Conservation (phyloP, 495 filamentous ascomycete genomes). For the Alectoria sarmentosa region DNA sequence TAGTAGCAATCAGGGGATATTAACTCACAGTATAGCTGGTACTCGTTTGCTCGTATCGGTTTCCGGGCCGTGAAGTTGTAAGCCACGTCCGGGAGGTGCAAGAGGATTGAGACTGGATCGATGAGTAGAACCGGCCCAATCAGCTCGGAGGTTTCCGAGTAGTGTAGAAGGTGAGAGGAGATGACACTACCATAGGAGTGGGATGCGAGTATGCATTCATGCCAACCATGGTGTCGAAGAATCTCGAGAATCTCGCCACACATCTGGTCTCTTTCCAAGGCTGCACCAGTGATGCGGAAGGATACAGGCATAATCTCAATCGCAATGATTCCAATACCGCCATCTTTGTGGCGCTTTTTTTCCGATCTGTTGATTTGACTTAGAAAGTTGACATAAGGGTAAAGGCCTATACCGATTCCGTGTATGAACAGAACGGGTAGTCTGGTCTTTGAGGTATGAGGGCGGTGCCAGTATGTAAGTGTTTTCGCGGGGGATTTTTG, state of each 20-base stretch:
- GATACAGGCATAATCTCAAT: conserved; percentile 58
- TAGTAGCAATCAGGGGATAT: not conserved
- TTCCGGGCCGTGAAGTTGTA: conserved; percentile 58
- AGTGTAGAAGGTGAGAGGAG: conserved; percentile 53
- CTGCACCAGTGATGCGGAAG: conserved; percentile 48
- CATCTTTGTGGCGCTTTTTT: conserved; percentile 22
- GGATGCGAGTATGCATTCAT: conserved; percentile 46
- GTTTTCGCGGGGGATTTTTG: conserved; percentile 39
- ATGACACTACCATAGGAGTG: conserved; percentile 61
- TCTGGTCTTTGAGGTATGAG: conserved; percentile 47
- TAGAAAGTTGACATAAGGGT: conserved; percentile 53
- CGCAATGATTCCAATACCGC: conserved; percentile 54
- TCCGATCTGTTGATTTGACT: conserved; percentile 36
- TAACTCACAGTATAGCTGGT: conserved; percentile 47
- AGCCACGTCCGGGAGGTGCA: conserved; percentile 62
- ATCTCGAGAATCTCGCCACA: conserved; percentile 45
- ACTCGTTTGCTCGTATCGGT: conserved; percentile 52
- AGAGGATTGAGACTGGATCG: conserved; percentile 57
- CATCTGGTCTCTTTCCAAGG: conserved; percentile 41
- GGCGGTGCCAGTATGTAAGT: conserved; percentile 58
- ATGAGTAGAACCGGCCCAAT: conserved; percentile 49
- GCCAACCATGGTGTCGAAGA: conserved; percentile 45
- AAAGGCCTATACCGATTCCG: conserved; percentile 64
- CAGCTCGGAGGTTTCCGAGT: conserved; percentile 32
- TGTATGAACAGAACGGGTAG: conserved; percentile 59